Evolutionary conservation across 176 grass and related monocot genomes (phyloP).

Genomic region (Cenchrus fungigraminus): DNA sequence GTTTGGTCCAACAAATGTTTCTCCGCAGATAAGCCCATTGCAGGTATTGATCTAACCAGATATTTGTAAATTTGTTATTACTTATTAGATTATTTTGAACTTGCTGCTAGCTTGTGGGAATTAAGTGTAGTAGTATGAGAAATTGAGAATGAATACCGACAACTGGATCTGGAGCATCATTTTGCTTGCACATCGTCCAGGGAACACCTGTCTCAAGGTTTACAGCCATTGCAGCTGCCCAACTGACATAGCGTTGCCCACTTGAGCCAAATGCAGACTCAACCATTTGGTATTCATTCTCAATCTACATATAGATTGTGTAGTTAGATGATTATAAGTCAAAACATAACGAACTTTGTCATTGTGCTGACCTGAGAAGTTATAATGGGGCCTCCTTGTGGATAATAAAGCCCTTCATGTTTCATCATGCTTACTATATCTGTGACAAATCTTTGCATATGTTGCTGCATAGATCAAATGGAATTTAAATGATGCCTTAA

Average conservation of each 20-base stretch:
- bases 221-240: constrained; percentile 85
- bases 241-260: constrained; percentile 66
- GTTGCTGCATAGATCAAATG: constrained; percentile 49
- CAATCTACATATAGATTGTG: constrained; percentile 58
- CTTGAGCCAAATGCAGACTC: constrained; percentile 70
- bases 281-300: constrained; percentile 89
- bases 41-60: constrained; percentile 81
- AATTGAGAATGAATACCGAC: constrained; percentile 42
- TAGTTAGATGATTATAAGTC: constrained; percentile 28
- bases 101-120: constrained; percentile 10
- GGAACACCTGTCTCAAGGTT: constrained; percentile 76
- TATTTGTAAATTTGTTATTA: constrained; percentile 21
- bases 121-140: constrained; percentile 4
- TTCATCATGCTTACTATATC: constrained; percentile 59
- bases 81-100: background rate
- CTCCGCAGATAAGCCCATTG: constrained; percentile 76
- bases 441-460: constrained; percentile 81
- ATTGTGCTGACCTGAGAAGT: constrained; percentile 51
- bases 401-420: constrained; percentile 48
- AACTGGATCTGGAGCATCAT: constrained; percentile 90
- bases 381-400: constrained; percentile 57
- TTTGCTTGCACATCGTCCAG: constrained; percentile 97
- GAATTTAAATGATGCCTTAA: background rate
- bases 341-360: background rate
- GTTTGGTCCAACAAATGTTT: constrained; percentile 86